Base-by-base conservation (phyloP, 2,329 filamentous ascomycete species). In the Daldinia sp. region DNA sequence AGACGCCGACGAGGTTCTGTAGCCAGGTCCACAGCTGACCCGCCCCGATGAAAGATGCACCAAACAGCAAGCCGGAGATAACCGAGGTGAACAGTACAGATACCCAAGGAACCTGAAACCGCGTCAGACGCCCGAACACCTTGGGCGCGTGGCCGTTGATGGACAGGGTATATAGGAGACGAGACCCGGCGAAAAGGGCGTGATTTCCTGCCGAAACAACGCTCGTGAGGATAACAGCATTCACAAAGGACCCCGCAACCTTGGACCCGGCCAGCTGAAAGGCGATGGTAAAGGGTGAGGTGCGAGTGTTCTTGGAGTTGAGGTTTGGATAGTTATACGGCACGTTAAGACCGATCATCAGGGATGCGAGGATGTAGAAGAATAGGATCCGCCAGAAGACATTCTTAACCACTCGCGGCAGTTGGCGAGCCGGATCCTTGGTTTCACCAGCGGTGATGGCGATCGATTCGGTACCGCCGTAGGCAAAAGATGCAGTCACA, bases 361-460 rank as follows among this genome's bases (percentile, higher is more conserved):
- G 73, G 47, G 85, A 77, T 0, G 82, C 83, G 4, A 81, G 74
- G 50, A 83, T 76, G 67, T 83, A 83, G 74, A 87, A 86, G 7
- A 86, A 77, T 3, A 86, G 63, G 54, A 87, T 87, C 4, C 87
- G 82, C 85, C 85, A 89, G 70, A 89, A 88, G 35, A 88, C 86
- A 57, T 89, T 89, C 67, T 85, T 85, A 45, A 90, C 85, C 2
- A 89, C 87, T 2, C 82, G 81, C 1, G 88, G 88, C 30, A 90
- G 77, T 58, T 82, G 88, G 65, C 81, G 82, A 15, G 84, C 80
- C 0, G 88, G 87, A 67, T 89, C 81, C 67, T 84, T 85, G 1
- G 87, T 89, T 73, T 90, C 87, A 41, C 87, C 87, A 0, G 87
- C 87, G 0, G 87, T 89, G 59, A 90, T 87, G 51, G 86, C 87